phyloP scores from a whole-genome alignment of 331 rosid genomes.

The Malus hybrid region DNA sequence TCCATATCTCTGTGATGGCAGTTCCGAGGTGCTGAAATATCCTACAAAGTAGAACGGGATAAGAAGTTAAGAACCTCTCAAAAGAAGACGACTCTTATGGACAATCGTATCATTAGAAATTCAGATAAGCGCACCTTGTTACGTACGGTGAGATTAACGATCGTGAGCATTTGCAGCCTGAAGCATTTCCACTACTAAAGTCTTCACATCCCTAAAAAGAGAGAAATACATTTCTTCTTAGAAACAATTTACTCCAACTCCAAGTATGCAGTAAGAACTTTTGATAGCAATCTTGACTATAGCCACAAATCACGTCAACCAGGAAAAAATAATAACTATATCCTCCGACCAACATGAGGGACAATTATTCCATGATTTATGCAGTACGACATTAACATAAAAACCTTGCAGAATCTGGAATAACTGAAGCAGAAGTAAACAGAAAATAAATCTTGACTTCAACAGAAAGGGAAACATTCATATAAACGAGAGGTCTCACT shows the following conservation, averaged over 20 bases:
- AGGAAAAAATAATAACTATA: not conserved
- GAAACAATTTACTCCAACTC: not conserved
- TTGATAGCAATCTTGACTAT: too few relatives aligned
- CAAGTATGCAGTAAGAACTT: not conserved
- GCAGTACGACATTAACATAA: not conserved
- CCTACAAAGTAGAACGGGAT: not conserved
- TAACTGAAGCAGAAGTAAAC: not conserved
- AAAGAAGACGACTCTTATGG: not conserved
- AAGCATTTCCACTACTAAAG: constrained; percentile 92
- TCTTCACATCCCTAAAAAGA: constrained; percentile 75
- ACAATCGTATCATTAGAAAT: not conserved
- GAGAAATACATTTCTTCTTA: not conserved
- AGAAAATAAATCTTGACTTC: not conserved
- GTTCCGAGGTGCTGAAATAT: not conserved
- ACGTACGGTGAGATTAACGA: constrained; percentile 21
- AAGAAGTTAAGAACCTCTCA: not conserved
- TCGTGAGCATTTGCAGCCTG: constrained; percentile 58
- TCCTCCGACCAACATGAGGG: not conserved
- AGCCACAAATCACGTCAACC: too few relatives aligned
- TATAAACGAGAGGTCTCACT: constrained; percentile 48
- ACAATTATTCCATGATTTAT: not conserved
- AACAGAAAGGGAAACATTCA: not conserved
- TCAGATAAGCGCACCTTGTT: constrained; percentile 21
- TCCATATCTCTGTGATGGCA: not conserved
- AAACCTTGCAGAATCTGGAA: not conserved